Evolutionary conservation across 495 filamentous ascomycete genomes (phyloP), one percentile per base, ranked within the genome.

Genomic region (Pseudoneurospora amorphoporcata): DNA sequence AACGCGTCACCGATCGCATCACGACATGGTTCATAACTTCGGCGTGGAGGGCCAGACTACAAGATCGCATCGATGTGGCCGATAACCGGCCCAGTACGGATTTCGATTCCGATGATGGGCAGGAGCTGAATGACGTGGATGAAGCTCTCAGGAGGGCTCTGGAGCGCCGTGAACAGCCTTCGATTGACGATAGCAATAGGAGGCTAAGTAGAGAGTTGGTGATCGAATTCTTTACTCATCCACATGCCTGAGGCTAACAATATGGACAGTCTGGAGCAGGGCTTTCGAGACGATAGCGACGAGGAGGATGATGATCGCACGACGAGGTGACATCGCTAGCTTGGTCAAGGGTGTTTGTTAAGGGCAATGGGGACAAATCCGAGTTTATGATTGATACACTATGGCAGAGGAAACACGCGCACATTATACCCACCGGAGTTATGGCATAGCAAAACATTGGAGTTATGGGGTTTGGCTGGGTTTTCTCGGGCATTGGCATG

Each of bases 191-290:
- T 35, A 84, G 77, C 72, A 84, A 80, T 70, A 82, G 88, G 72
- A 86, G 94, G 74, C 77, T 96, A 69, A 94, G 92, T 83, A 86
- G 93, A 78, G 94, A 97, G 84, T 86, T 71, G 75, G 84, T 82
- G 29, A 71, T 37, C 41, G 7, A 5, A 19, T 68, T 38, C 38
- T n/a, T 42, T 78, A 16, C 19, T 12, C 38, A 61, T 9, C 1
- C 3, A 12, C 45, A 53, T 29, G 19, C 23, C 12, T 8, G 38
- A 47, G 65, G 69, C 78, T 81, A 75, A 79, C 73, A 14, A n/a
- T 19, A 8, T 10, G 41, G 10, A n/a, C 68, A 82, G 81, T 38
- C 72, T 83, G 8, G 81, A 83, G 74, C 78, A 81, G 69, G 81
- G 81, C 2, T 83, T 83, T 47, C 77, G 76, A 71, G 81, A 83